phyloP scores from a whole-genome alignment of 306 rosid species.

The Corylus americana region DNA sequence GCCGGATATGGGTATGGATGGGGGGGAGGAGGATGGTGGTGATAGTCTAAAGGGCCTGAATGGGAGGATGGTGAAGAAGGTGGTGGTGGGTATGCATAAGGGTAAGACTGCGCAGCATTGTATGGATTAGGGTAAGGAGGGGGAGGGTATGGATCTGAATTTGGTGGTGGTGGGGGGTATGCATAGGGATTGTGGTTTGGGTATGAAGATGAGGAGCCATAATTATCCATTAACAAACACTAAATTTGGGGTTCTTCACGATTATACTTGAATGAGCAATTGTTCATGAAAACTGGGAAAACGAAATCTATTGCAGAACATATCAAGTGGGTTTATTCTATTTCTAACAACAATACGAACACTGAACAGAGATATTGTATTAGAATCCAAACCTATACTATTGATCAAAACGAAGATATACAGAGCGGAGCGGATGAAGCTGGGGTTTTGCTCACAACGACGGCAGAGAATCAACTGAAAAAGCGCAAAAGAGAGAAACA shows the following conservation, averaged over 20 bases:
- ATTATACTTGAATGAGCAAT: not conserved
- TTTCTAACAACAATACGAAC: not conserved
- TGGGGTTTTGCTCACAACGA: not conserved
- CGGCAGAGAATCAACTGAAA: not conserved
- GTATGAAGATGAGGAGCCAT: conserved; percentile 48
- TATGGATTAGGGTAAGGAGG: conserved; percentile 32
- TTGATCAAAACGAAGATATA: not conserved
- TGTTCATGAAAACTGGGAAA: not conserved
- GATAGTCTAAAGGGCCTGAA: conserved; percentile 33
- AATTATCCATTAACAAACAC: conserved; percentile 41
- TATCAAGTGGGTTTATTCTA: not conserved
- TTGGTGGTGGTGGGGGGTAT: conserved; percentile 37
- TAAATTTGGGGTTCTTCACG: not conserved
- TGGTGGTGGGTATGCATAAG: conserved; percentile 46
- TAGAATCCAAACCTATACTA: not conserved
- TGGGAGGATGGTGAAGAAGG: conserved; percentile 13
- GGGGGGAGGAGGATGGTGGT: conserved; percentile 26
- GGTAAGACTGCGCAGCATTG: conserved; percentile 19
- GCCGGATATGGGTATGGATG: conserved; percentile 45
- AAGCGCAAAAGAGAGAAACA: not conserved
- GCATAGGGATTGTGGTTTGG: conserved; percentile 42
- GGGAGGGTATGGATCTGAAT: conserved; percentile 25
- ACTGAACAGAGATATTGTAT: not conserved
- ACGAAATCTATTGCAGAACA: not conserved
- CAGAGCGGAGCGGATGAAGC: not conserved